phyloP scores from a whole-genome alignment of 2,329 filamentous ascomycete genomes.

The Neoarthrinium moseri region DNA sequence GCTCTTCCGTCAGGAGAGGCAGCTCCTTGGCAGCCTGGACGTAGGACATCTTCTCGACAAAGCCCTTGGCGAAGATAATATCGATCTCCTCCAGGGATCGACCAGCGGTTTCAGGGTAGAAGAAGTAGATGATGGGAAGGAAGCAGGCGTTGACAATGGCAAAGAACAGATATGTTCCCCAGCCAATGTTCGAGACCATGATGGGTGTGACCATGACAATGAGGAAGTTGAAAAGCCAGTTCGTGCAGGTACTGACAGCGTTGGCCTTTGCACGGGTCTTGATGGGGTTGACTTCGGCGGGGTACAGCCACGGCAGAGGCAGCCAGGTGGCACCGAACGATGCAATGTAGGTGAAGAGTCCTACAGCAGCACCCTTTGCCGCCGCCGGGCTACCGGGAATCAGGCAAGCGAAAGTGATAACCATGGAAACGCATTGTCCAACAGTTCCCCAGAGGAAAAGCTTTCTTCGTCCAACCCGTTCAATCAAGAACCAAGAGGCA shows the following conservation, averaged over 20 bases:
- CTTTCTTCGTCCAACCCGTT: slow-evolving; percentile 43
- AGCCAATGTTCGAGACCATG: slow-evolving; percentile 57
- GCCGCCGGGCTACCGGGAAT: slow-evolving; percentile 61
- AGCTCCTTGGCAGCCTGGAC: slow-evolving; percentile 57
- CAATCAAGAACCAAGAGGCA: slow-evolving; percentile 41
- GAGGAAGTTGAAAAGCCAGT: slow-evolving; percentile 52
- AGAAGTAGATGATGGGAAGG: slow-evolving; percentile 46
- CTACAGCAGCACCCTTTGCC: slow-evolving; percentile 67
- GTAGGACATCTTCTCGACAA: slow-evolving; percentile 58
- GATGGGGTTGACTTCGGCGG: slow-evolving; percentile 53
- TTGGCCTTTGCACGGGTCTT: slow-evolving; percentile 45
- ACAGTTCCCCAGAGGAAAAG: slow-evolving; percentile 43
- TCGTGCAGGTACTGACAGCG: slow-evolving; percentile 55
- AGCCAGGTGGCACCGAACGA: slow-evolving; percentile 67
- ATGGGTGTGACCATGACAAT: slow-evolving; percentile 64
- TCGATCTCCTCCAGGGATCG: slow-evolving; percentile 56
- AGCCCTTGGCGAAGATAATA: slow-evolving; percentile 58
- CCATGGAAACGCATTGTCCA: slow-evolving; percentile 54
- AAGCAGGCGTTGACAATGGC: slow-evolving; percentile 45
- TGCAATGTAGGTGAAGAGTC: slow-evolving; percentile 67
- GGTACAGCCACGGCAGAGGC: slow-evolving; percentile 55
- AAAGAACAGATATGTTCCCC: slow-evolving; percentile 48
- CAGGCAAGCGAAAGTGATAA: slow-evolving; percentile 60
- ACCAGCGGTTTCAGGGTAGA: slow-evolving; percentile 51
- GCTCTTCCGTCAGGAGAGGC: slow-evolving; percentile 48